These are phyloP conservation scores for Perkinsus chesapeaki DNA, from an alignment of 169 alveolate species.

Conservation along the genomic window DNA sequence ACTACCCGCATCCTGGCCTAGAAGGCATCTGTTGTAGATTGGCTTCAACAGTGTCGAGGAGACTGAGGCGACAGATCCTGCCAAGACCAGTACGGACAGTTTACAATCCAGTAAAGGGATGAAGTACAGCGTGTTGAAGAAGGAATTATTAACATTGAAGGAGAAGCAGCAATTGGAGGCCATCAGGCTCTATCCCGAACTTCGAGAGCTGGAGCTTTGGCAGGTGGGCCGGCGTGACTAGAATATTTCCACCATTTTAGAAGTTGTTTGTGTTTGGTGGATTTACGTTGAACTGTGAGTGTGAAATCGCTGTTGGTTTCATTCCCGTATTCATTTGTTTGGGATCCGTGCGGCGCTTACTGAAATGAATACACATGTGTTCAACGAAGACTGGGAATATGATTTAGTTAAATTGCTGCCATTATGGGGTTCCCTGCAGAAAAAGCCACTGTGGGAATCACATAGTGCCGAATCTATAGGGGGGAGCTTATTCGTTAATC, in stretches of 20 bases:
- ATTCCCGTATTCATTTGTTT: neutral
- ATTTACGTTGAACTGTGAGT: too few relatives aligned
- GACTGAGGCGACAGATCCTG: neutral
- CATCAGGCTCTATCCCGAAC: neutral
- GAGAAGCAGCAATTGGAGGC: neutral
- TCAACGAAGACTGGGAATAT: neutral
- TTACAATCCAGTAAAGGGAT: neutral
- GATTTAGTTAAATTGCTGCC: neutral
- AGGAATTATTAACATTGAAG: neutral
- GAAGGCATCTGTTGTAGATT: neutral
- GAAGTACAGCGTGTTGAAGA: neutral
- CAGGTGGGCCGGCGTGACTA: neutral
- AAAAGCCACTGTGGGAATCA: too few relatives aligned
- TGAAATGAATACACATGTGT: neutral
- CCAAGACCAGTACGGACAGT: neutral
- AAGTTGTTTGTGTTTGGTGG: too few relatives aligned
- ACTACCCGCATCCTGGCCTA: too few relatives aligned
- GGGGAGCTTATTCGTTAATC: too few relatives aligned
- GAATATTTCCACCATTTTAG: neutral
- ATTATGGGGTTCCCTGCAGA: too few relatives aligned
- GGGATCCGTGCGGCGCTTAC: neutral
- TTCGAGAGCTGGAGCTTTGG: neutral
- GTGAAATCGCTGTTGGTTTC: too few relatives aligned
- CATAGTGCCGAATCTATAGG: too few relatives aligned
- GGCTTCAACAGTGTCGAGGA: neutral